Base-by-base conservation (phyloP, 768 basidiomycete species). In the Flagelloscypha sp. region DNA sequence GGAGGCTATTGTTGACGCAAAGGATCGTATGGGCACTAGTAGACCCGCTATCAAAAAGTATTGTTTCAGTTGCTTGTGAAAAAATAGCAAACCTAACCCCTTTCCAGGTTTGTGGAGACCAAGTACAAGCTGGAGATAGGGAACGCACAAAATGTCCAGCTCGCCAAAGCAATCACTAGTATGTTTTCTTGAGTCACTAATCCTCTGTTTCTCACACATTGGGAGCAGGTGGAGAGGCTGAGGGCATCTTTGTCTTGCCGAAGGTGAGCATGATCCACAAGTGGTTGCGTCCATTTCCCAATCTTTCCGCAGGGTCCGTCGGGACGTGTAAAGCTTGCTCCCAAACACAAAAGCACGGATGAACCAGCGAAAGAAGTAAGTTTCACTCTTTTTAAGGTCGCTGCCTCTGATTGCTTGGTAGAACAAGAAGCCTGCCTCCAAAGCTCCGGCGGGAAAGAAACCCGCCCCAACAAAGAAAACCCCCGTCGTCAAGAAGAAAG, bases 1-100 rank as follows among this genome's bases (percentile, higher is more conserved):
- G n/a, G n/a, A n/a, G n/a, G n/a, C n/a, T n/a, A n/a, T n/a, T n/a
- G n/a, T n/a, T n/a, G n/a, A n/a, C n/a, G n/a, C n/a, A n/a, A n/a
- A n/a, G n/a, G 55, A 43, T 70, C 69, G 68, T 57, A 65, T 43
- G 68, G 90, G 89, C 48, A 90, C 93, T 43, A 93, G 88, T 47
- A 80, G 93, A 31, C 85, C 80, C 36, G 74, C 80, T 50, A 92
- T 95, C 66, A 95, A 95, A 78, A 94, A 87, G 84, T 93, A 66
- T 40, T 48, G 31, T 36, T 28, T 25, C 25, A n/a, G n/a, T n/a
- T n/a, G n/a, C n/a, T n/a, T n/a, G n/a, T n/a, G n/a, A n/a, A n/a
- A n/a, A n/a, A n/a, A n/a, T n/a, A n/a, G n/a, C n/a, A n/a, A n/a
- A n/a, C n/a, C n/a, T n/a, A n/a, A n/a, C 43, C 34, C 36, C 29